These are phyloP conservation scores for Neurospora sublineolata DNA, from an alignment of 495 filamentous ascomycete genomes.

Conservation along the genomic window DNA sequence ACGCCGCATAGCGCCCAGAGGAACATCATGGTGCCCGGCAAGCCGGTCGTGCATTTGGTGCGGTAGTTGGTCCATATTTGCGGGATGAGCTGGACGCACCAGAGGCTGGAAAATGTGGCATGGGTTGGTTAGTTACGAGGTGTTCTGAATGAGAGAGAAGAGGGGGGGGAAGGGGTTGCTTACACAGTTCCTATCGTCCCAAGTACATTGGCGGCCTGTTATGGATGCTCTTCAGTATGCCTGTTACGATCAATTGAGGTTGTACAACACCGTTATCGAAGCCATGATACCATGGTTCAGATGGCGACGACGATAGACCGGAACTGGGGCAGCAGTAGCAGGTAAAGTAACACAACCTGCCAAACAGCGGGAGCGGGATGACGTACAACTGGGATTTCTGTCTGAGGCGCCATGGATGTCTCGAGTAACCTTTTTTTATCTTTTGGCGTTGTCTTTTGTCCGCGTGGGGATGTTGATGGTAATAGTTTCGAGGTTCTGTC, in stretches of 20 bases:
- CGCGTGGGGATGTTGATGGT: not conserved
- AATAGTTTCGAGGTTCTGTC: not conserved
- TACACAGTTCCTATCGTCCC: conserved; percentile 13
- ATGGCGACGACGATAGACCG: not conserved
- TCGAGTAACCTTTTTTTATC: not conserved
- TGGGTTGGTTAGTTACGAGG: not conserved
- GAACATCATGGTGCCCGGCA: conserved; percentile 64
- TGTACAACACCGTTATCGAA: not conserved
- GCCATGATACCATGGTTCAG: not conserved
- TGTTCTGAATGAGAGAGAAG: not conserved
- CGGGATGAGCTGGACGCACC: conserved; percentile 40
- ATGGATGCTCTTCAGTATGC: not conserved
- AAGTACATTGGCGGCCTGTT: conserved; percentile 36
- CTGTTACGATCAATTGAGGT: not conserved
- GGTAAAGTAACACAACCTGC: conserved; percentile 4
- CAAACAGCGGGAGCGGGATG: not conserved
- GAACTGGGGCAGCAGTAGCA: not conserved
- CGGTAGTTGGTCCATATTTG: conserved; percentile 63
- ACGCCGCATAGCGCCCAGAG: conserved; percentile 54
- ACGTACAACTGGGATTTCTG: conserved; percentile 30
- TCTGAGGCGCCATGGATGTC: conserved; percentile 30
- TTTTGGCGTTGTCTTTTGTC: not conserved
- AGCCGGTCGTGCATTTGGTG: conserved; percentile 58
- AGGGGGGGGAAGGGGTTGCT: not conserved
- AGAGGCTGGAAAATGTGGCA: conserved; percentile 15